Conservation (phyloP, 116 monocot genomes). For the Thalassia testudinum region DNA sequence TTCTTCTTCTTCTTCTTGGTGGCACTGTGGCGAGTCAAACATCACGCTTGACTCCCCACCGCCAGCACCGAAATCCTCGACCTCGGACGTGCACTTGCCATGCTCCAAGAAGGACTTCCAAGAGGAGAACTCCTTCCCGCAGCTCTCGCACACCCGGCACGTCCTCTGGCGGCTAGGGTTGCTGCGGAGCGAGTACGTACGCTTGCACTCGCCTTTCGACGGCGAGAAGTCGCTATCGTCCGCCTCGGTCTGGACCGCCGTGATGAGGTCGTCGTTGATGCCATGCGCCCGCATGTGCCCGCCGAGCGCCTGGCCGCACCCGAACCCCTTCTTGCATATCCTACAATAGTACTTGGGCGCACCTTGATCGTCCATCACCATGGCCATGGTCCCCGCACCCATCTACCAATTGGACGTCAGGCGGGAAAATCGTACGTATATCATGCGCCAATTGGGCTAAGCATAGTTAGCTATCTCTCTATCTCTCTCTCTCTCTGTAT, state of each 20-base stretch:
- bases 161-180: slow-evolving; percentile 27
- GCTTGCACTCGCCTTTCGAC: slow-evolving; percentile 1
- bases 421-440: too few species aligned
- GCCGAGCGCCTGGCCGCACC: slow-evolving; percentile 56
- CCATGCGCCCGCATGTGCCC: slow-evolving; percentile 84
- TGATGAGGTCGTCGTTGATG: slow-evolving; percentile 25
- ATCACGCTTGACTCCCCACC: background rate
- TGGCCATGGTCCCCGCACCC: background rate
- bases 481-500: too few species aligned
- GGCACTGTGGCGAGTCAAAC: background rate
- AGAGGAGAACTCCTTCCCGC: slow-evolving; percentile 50
- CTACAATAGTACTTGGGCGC: slow-evolving; percentile 46
- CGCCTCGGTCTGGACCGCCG: background rate
- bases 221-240: slow-evolving; percentile 3
- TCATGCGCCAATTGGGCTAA: too few species aligned
- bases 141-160: slow-evolving; percentile 46
- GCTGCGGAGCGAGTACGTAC: slow-evolving; percentile 45
- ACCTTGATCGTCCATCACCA: slow-evolving; percentile 4
- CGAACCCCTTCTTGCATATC: slow-evolving; percentile 69
- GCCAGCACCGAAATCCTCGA: slow-evolving; percentile 4
- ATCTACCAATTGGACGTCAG: background rate
- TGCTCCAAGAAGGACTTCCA: slow-evolving; percentile 69
- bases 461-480: too few species aligned
- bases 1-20: background rate
- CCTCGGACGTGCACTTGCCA: slow-evolving; percentile 25